Evolutionary conservation across 768 basidiomycete species (phyloP).

Genomic region (Lentinula lateritia): DNA sequence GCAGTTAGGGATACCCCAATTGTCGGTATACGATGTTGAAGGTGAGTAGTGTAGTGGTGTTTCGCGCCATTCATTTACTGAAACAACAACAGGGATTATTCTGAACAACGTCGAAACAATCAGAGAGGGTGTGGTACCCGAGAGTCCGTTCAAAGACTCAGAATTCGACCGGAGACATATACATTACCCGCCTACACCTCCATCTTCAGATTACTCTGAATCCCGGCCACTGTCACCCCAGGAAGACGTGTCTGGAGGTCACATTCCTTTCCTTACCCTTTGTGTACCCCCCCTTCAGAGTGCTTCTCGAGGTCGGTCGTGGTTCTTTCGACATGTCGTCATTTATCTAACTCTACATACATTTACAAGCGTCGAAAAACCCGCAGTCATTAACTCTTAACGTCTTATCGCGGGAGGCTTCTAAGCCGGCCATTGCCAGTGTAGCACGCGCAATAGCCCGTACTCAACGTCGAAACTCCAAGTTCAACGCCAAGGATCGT

Average conservation of each 20-base stretch:
- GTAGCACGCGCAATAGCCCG: constrained; percentile 42
- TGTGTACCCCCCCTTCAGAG: constrained; percentile 7
- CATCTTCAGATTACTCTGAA: constrained; percentile 64
- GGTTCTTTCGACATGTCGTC: background rate
- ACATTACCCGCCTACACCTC: constrained; percentile 75
- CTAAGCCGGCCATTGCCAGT: constrained; percentile 62
- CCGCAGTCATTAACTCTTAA: constrained; percentile 31
- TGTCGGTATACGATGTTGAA: constrained; percentile 69
- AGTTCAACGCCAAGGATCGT: background rate
- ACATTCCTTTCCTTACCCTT: constrained; percentile 19
- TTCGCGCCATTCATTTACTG: background rate
- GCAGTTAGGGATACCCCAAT: constrained; percentile 48
- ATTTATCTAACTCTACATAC: background rate
- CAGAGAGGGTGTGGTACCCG: constrained; percentile 11
- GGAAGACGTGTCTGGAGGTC: constrained; percentile 16
- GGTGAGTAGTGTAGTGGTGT: constrained; percentile 37
- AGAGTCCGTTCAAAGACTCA: constrained; percentile 14
- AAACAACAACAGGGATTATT: background rate
- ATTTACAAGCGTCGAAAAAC: constrained; percentile 17
- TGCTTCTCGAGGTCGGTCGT: background rate
- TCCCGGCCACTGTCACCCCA: constrained; percentile 57
- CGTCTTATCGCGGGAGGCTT: constrained; percentile 52
- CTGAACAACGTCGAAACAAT: constrained; percentile 32
- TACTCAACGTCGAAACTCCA: constrained; percentile 19
- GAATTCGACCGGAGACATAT: constrained; percentile 26